Conservation (phyloP, 768 basidiomycete genomes). For the Crepidotus variabilis region DNA sequence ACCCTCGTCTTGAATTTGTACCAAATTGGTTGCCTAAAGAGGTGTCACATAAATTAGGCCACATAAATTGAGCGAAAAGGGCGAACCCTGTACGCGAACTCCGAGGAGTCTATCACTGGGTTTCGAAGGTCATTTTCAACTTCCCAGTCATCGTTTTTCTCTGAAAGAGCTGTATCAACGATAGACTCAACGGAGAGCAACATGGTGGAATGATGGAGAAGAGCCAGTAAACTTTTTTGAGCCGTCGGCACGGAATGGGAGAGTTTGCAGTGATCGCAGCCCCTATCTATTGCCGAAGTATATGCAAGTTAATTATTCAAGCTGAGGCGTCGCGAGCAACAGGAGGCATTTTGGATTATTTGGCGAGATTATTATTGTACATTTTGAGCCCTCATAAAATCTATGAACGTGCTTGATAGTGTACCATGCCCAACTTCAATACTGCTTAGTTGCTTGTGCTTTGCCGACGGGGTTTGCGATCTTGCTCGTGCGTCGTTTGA, state of each 20-base stretch:
- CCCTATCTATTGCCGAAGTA: no score
- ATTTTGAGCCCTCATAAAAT: no score
- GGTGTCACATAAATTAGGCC: conserved; percentile 1
- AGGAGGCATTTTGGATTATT: no score
- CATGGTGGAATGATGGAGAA: not conserved
- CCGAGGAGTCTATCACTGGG: conserved; percentile 56
- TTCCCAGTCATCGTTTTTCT: conserved; percentile 16
- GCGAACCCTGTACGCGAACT: conserved; percentile 53
- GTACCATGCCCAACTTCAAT: no score
- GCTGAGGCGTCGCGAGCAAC: no score
- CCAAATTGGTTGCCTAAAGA: conserved; percentile 54
- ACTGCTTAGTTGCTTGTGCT: not conserved
- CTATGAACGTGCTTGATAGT: no score
- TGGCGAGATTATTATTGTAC: no score
- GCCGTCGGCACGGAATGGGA: not conserved
- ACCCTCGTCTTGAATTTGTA: conserved; percentile 56
- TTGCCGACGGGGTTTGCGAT: conserved; percentile 5
- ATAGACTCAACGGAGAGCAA: not conserved
- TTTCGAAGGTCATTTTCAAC: conserved; percentile 32
- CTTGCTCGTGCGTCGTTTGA: conserved; percentile 32
- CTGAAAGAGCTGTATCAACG: conserved; percentile 21
- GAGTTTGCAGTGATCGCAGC: no score
- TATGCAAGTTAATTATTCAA: no score
- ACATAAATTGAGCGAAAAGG: conserved; percentile 12
- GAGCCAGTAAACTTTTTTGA: not conserved